A percentile compares a stretch with the other conserved stretches of the same genome.
phyloP scores from a whole-genome alignment of 805 yeast species.

The Starmerella floricola region DNA sequence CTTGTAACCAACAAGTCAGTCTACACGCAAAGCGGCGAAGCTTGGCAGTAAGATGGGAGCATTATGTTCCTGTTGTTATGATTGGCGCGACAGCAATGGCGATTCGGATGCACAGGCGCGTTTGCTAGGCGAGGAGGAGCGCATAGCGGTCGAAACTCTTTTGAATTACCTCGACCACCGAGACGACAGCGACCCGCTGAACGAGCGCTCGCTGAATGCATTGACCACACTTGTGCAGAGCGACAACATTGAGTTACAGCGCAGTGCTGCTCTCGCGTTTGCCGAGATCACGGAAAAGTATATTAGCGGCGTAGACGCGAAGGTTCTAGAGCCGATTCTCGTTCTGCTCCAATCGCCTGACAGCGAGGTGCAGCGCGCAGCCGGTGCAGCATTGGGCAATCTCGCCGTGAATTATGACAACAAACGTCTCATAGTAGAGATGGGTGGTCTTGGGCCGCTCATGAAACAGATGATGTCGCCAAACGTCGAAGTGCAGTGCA shows the following conservation, averaged over 20 bases:
- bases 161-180: conserved; percentile 82
- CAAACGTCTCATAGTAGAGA: conserved; percentile 83
- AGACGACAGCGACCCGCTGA: conserved; percentile 78
- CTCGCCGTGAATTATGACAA: conserved; percentile 93
- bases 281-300: conserved; percentile 93
- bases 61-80: conserved; percentile 18
- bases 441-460: conserved; percentile 95
- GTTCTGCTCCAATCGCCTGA: conserved; percentile 76
- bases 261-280: conserved; percentile 95
- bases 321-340: conserved; percentile 85
- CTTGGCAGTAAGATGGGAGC: conserved; percentile 14
- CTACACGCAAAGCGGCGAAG: not conserved
- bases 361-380: conserved; percentile 94
- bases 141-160: conserved; percentile 88
- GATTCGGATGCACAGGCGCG: conserved; percentile 71
- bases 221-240: conserved; percentile 86
- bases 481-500: conserved; percentile 96
- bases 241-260: conserved; percentile 85
- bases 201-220: conserved; percentile 70
- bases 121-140: conserved; percentile 82
- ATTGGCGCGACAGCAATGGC: conserved; percentile 32
- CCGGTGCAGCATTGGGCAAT: conserved; percentile 97
- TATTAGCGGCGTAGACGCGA: conserved; percentile 77
- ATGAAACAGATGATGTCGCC: conserved; percentile 96
- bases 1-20: not conserved